Evolutionary conservation across 1,284 basidiomycete species (phyloP).

Genomic region (Serendipita sp.): DNA sequence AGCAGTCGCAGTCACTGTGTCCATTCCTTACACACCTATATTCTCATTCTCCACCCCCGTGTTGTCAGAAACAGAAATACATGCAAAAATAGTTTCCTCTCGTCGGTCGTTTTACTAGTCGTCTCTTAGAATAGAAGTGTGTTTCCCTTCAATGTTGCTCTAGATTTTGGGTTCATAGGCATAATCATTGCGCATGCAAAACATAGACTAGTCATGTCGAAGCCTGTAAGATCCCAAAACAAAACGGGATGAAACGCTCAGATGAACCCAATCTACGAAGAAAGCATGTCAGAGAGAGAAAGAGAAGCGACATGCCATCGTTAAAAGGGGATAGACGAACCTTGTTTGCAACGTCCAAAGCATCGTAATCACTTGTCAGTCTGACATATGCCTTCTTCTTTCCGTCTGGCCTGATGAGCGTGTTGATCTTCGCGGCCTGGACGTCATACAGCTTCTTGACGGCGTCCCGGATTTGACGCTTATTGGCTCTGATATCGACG

Average conservation of each 20-base stretch:
- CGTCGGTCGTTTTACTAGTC: no score
- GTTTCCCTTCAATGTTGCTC: background rate
- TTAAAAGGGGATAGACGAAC: constrained; percentile 31
- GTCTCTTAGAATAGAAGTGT: no score
- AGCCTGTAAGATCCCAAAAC: constrained; percentile 2
- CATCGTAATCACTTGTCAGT: constrained; percentile 89
- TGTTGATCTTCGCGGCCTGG: constrained; percentile 92
- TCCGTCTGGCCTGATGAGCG: constrained; percentile 95
- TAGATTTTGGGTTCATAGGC: background rate
- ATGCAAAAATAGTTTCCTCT: no score
- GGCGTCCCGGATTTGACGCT: constrained; percentile 97
- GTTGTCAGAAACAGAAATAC: no score
- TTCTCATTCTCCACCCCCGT: no score
- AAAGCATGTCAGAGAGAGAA: background rate
- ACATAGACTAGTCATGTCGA: background rate
- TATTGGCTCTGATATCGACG: constrained; percentile 89
- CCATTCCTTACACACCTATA: no score
- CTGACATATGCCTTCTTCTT: constrained; percentile 99
- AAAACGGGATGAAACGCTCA: constrained; percentile 21
- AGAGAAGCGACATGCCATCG: constrained; percentile 4
- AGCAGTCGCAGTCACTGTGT: no score
- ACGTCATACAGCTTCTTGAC: constrained; percentile 99
- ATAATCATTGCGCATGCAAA: constrained; percentile 1
- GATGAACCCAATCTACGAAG: constrained; percentile 63
- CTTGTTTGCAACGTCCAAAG: constrained; percentile 98